These are phyloP conservation scores for Fusarium aywerte DNA, from an alignment of 2,329 filamentous ascomycete genomes.

Conservation along the genomic window DNA sequence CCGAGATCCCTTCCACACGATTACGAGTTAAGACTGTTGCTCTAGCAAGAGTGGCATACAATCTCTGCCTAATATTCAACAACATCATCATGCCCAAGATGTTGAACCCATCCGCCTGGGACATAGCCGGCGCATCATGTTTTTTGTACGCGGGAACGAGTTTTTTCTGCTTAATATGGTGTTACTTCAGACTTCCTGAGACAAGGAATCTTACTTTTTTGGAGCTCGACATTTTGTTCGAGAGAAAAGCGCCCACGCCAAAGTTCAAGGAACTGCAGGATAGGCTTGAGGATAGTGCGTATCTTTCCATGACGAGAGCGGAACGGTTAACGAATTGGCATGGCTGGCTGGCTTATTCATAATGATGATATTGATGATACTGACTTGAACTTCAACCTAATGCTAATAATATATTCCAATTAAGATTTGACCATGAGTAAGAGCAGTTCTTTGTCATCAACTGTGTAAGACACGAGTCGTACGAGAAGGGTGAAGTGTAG, in stretches of 20 bases:
- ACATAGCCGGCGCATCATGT: conserved; percentile 44
- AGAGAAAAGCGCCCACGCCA: conserved; percentile 41
- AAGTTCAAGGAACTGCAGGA: conserved; percentile 50
- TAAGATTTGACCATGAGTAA: background rate
- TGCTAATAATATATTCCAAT: background rate
- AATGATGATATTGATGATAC: conserved; percentile 11
- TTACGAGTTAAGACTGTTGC: conserved; percentile 55
- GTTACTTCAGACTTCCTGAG: conserved; percentile 46
- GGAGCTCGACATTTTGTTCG: conserved; percentile 47
- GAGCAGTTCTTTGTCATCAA: background rate
- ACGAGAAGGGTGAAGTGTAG: background rate
- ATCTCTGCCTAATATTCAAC: conserved; percentile 42
- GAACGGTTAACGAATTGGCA: conserved; percentile 42
- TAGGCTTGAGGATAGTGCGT: conserved; percentile 36
- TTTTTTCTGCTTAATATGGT: conserved; percentile 42
- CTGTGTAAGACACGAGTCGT: too few relatives aligned
- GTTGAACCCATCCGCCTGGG: conserved; percentile 46
- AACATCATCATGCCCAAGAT: conserved; percentile 46
- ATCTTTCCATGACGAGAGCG: conserved; percentile 31
- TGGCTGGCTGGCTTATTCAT: conserved; percentile 43
- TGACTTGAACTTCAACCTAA: background rate
- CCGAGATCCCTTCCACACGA: conserved; percentile 54
- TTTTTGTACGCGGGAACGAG: conserved; percentile 41
- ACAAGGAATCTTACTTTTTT: conserved; percentile 44
- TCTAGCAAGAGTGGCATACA: conserved; percentile 49